Base-by-base conservation (phyloP, 2,329 filamentous ascomycete species). In the Ascochyta rabiei region DNA sequence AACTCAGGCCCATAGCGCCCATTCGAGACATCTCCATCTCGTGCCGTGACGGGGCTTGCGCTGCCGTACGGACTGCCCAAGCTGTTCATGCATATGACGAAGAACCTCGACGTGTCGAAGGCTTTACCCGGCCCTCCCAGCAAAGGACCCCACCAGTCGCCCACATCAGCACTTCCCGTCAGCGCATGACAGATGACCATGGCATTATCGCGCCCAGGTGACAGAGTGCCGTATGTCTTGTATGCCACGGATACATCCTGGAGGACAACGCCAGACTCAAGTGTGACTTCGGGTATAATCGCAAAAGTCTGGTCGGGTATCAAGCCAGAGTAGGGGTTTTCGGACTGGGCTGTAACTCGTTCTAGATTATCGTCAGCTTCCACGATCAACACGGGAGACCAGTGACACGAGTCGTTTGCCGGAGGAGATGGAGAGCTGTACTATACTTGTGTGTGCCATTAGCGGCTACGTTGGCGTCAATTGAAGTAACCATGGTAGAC, bases 1-100 rank as follows among this genome's bases (percentile, higher is more conserved):
- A 99, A 99, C 70, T 99, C 95, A 1, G 95, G 95, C 0, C 95
- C 95, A 70, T 99, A 99, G 64, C 85, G 84, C 16, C 86, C 92
- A 59, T 90, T 86, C 46, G 80, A 80, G 15, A 83, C 78, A 66
- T 96, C 85, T 13, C 92, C 92, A 69, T 97, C 88, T 74, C 91
- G 96, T 64, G 87, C 88, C 2, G 95, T 99, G 48, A 93, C 90
- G 1, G 91, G 90, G 71, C 90, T 93, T n/a, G 89, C 90, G 53
- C 89, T 91, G 26, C 91, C 91, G 69, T 96, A 96, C 0, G 91
- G 91, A 67, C 89, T 93, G 40, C 91, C 91, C 42, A 93, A 75
- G 72, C 89, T 91, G 78, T 95, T 95, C 81, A 93, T 88, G 75
- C 90, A 95, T 42, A 95, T 85, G 53, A 95, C 82, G 73, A 93